phyloP scores from a whole-genome alignment of 139 green algal species.

The Chlorella sp. region DNA sequence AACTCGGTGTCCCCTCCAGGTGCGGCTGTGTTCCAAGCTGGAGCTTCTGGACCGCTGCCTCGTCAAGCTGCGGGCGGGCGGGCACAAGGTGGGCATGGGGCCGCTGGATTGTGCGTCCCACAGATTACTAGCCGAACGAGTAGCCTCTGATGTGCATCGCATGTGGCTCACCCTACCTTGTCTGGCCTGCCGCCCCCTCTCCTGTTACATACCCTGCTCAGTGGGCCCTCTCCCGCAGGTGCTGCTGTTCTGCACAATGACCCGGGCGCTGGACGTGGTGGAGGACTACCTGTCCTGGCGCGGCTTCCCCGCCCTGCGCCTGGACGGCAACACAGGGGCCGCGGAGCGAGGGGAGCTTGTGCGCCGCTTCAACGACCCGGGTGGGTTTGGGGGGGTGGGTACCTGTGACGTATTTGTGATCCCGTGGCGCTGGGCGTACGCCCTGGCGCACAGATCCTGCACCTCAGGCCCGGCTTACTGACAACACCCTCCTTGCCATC shows the following conservation, averaged over 20 bases:
- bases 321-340: constrained; percentile 91
- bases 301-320: constrained; percentile 88
- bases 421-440: no score
- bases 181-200: no score
- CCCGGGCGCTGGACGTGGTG: constrained; percentile 91
- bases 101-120: no score
- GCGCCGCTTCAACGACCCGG: constrained; percentile 93
- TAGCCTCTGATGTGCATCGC: no score
- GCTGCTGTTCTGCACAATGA: constrained; percentile 93
- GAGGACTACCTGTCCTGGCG: constrained; percentile 91
- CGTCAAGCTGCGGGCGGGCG: constrained; percentile 79
- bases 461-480: not conserved
- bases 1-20: no score
- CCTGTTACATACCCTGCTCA: no score
- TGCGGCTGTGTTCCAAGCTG: constrained; percentile 83
- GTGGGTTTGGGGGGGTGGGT: not conserved
- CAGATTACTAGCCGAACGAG: no score
- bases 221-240: no score
- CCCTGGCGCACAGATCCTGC: no score
- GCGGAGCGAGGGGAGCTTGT: constrained; percentile 81
- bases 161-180: not conserved
- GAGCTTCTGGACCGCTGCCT: constrained; percentile 96
- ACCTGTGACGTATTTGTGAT: no score
- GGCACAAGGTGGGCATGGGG: constrained; percentile 62
- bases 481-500: not conserved